phyloP scores from a whole-genome alignment of 345 rosid genomes.

The Aquilaria sinensis region DNA sequence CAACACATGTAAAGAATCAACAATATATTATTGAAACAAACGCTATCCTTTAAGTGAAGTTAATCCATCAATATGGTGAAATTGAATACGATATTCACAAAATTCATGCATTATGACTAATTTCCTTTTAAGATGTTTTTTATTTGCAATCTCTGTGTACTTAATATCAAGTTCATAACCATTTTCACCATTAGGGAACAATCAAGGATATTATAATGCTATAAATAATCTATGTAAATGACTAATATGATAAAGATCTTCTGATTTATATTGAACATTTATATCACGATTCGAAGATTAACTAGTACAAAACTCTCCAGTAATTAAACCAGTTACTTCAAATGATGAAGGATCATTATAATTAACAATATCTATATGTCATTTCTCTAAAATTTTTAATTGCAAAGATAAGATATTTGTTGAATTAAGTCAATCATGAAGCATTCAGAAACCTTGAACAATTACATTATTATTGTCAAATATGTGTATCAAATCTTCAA shows the following conservation, averaged over 20 bases:
- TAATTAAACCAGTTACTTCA: neutral
- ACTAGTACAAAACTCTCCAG: neutral
- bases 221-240: neutral
- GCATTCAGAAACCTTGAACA: neutral
- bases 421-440: neutral
- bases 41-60: neutral
- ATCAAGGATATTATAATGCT: conserved; percentile 9
- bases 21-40: neutral
- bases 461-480: neutral
- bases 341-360: neutral
- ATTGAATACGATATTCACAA: neutral
- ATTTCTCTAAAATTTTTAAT: neutral
- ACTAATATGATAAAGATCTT: neutral
- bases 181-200: neutral
- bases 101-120: neutral
- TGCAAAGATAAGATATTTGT: neutral
- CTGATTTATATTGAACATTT: neutral
- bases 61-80: neutral
- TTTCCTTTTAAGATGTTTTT: neutral
- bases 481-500: neutral
- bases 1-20: neutral
- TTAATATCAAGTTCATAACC: neutral
- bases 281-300: too few relatives aligned
- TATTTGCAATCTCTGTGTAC: neutral
- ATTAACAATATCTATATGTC: neutral